Evolutionary conservation across 1,284 basidiomycete species (phyloP).

Genomic region (Pterula multifida): DNA sequence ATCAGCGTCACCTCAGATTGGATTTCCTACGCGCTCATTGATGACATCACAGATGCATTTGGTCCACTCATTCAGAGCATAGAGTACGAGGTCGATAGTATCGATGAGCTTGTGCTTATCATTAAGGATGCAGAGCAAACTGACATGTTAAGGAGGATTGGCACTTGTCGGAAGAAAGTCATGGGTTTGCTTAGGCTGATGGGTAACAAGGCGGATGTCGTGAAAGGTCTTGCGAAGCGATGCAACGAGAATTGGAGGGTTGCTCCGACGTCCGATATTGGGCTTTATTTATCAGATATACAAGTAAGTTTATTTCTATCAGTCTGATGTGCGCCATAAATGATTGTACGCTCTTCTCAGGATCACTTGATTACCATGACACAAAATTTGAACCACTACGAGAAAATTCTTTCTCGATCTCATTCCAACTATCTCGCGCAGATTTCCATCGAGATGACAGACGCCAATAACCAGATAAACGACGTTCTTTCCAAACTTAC

Average conservation of each 20-base stretch:
- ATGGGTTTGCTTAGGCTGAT: conserved; percentile 94
- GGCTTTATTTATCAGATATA: conserved; percentile 90
- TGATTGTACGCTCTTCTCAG: conserved; percentile 22
- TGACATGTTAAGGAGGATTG: conserved; percentile 71
- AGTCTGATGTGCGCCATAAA: conserved; percentile 2
- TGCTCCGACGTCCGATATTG: conserved; percentile 95
- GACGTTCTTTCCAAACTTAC: conserved; percentile 98
- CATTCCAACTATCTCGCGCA: conserved; percentile 99
- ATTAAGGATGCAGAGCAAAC: conserved; percentile 66
- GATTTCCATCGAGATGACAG: conserved; percentile 98
- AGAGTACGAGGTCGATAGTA: conserved; percentile 98
- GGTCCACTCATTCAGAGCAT: conserved; percentile 97
- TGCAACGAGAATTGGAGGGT: conserved; percentile 99
- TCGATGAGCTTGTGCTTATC: conserved; percentile 96
- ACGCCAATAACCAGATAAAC: conserved; percentile 99
- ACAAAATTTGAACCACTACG: conserved; percentile 97
- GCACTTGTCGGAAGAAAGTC: conserved; percentile 98
- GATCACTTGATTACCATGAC: conserved; percentile 99
- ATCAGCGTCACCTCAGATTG: conserved; percentile 98
- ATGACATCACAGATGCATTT: conserved; percentile 99
- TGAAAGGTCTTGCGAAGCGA: conserved; percentile 95
- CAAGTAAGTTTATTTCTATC: conserved; percentile 29
- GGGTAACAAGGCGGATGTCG: conserved; percentile 99
- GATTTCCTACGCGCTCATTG: conserved; percentile 99
- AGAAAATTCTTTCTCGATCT: conserved; percentile 96